These are phyloP conservation scores for Epichloe gansuensis DNA, from an alignment of 2,329 filamentous ascomycete genomes.

Conservation along the genomic window DNA sequence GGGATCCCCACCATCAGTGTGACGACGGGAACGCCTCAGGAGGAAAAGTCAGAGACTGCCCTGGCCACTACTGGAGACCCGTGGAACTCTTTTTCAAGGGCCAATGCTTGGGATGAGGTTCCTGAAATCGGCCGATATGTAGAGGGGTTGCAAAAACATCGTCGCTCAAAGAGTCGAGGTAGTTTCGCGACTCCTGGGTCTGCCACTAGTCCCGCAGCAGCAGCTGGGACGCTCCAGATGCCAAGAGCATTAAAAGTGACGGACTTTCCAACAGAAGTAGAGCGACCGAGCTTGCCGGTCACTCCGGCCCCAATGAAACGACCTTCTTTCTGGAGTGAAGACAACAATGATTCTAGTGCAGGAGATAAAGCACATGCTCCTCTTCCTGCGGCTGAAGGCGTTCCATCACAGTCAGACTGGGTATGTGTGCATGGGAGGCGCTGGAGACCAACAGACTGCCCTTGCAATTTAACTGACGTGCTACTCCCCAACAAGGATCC, in stretches of 20 bases:
- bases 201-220: background rate
- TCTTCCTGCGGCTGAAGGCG: conserved; percentile 66
- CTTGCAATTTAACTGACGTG: conserved; percentile 43
- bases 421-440: conserved; percentile 58
- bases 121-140: conserved; percentile 83
- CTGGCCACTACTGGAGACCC: conserved; percentile 28
- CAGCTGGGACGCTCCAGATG: conserved; percentile 8
- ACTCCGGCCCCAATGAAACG: conserved; percentile 72
- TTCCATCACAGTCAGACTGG: conserved; percentile 83
- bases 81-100: conserved; percentile 62
- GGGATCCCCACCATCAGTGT: background rate
- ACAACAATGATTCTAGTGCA: conserved; percentile 30
- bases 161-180: conserved; percentile 22
- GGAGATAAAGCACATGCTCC: conserved; percentile 34
- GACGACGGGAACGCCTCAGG: background rate
- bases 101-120: conserved; percentile 88
- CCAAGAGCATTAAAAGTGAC: conserved; percentile 53
- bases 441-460: conserved; percentile 38
- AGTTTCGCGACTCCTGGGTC: background rate
- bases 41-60: background rate
- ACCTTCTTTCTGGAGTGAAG: conserved; percentile 48
- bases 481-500: conserved; percentile 50
- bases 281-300: conserved; percentile 79
- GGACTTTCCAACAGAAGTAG: conserved; percentile 72
- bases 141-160: conserved; percentile 55